These are phyloP conservation scores for Hericium erinaceus DNA, from an alignment of 768 basidiomycete genomes.

Conservation along the genomic window DNA sequence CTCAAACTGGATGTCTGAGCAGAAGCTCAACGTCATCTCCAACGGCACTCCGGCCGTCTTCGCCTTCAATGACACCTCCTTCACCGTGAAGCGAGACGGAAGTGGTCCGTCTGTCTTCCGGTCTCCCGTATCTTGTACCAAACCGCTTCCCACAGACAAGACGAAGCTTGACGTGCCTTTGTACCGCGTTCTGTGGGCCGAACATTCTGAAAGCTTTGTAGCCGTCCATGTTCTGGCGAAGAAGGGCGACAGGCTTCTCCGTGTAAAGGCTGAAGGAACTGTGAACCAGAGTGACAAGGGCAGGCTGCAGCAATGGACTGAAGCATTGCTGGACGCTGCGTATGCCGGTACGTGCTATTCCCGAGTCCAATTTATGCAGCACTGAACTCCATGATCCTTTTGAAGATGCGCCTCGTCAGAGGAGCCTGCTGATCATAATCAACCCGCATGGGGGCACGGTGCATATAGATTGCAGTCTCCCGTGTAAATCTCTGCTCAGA, in stretches of 20 bases:
- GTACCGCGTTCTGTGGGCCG: slow-evolving; percentile 48
- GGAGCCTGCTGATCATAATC: slow-evolving; percentile 58
- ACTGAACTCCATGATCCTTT: slow-evolving; percentile 1
- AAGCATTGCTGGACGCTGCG: slow-evolving; percentile 41
- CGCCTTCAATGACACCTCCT: slow-evolving; percentile 18
- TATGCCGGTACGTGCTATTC: slow-evolving; percentile 45
- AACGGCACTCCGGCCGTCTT: slow-evolving; percentile 17
- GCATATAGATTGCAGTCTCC: slow-evolving; percentile 17
- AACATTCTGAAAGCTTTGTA: slow-evolving; percentile 27
- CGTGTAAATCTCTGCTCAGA: not conserved
- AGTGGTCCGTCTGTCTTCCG: slow-evolving; percentile 9
- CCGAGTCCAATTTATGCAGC: slow-evolving; percentile 10
- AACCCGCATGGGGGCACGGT: slow-evolving; percentile 80
- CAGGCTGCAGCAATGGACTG: slow-evolving; percentile 42
- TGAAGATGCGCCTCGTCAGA: slow-evolving; percentile 42
- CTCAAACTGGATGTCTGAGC: not conserved
- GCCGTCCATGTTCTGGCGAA: slow-evolving; percentile 44
- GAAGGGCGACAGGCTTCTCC: slow-evolving; percentile 27
- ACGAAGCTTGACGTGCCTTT: slow-evolving; percentile 25
- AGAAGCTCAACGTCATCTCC: slow-evolving; percentile 11
- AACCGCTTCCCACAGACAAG: not conserved
- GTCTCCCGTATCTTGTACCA: not conserved
- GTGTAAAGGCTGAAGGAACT: slow-evolving; percentile 37
- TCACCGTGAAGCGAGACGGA: slow-evolving; percentile 19
- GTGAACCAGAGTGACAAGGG: slow-evolving; percentile 25